phyloP scores from a whole-genome alignment of 2,329 filamentous ascomycete genomes.

The Exophiala oligosperma region DNA sequence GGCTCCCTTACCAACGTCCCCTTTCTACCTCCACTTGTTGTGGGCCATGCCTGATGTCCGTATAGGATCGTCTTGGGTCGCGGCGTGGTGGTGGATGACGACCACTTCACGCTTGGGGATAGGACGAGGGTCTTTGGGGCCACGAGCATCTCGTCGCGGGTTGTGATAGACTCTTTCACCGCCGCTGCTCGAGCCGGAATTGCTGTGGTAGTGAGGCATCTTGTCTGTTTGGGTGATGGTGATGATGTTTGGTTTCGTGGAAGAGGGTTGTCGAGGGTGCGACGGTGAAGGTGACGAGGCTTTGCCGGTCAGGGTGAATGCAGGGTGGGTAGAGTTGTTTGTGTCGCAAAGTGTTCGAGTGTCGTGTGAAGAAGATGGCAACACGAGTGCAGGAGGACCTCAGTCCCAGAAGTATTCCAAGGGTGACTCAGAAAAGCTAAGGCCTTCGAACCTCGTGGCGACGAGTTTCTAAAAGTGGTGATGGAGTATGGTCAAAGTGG shows the following conservation, averaged over 20 bases:
- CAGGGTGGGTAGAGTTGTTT: no score
- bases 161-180: slow-evolving; percentile 23
- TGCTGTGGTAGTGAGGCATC: slow-evolving; percentile 26
- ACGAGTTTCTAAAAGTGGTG: slow-evolving; percentile 25
- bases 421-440: neutral
- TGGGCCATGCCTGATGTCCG: slow-evolving; percentile 20
- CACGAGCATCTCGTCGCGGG: slow-evolving; percentile 17
- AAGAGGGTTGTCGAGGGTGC: neutral
- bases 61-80: slow-evolving; percentile 20
- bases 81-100: slow-evolving; percentile 22
- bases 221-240: neutral
- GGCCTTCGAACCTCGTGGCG: slow-evolving; percentile 6
- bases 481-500: slow-evolving; percentile 18
- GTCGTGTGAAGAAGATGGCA: neutral
- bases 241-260: neutral
- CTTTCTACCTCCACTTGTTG: slow-evolving; percentile 23
- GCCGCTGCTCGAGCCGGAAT: slow-evolving; percentile 22
- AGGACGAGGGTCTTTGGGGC: slow-evolving; percentile 23
- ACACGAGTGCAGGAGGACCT: neutral
- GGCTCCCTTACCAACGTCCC: neutral
- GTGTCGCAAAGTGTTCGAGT: no score
- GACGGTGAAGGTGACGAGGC: neutral
- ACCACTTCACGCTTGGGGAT: slow-evolving; percentile 21
- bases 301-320: neutral
- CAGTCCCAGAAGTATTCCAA: neutral